phyloP scores from a whole-genome alignment of 225 moss, liverwort and hornwort species.

The Rhytidiadelphus loreus region DNA sequence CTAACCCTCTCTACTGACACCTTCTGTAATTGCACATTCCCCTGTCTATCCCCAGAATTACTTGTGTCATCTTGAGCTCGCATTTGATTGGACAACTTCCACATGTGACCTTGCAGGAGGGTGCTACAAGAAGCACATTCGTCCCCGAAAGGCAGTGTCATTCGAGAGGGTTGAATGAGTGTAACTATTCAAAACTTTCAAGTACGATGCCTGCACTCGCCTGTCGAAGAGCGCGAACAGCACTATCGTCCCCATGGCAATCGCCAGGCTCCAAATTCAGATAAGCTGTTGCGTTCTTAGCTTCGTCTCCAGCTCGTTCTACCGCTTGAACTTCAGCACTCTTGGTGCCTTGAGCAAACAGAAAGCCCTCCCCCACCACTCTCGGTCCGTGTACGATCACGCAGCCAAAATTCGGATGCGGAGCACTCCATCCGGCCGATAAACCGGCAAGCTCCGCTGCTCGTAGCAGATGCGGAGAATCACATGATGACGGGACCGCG shows the following conservation, averaged over 20 bases:
- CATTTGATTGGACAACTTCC: neutral
- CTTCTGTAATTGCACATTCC: neutral
- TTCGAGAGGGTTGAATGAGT: neutral
- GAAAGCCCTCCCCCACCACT: constrained; percentile 79
- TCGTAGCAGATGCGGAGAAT: constrained; percentile 51
- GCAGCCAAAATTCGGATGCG: constrained; percentile 90
- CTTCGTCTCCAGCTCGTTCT: constrained; percentile 58
- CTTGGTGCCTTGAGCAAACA: constrained; percentile 82
- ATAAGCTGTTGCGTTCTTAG: constrained; percentile 63
- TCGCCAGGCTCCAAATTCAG: constrained; percentile 94
- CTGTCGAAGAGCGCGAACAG: constrained; percentile 55
- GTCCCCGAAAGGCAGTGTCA: neutral
- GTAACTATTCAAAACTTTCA: neutral
- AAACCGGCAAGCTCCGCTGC: constrained; percentile 74
- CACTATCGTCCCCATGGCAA: constrained; percentile 85
- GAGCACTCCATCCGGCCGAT: constrained; percentile 78
- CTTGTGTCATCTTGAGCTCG: neutral
- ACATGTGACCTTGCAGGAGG: neutral
- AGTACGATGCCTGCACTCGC: neutral
- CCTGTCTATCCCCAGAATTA: neutral
- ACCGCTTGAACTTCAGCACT: constrained; percentile 89
- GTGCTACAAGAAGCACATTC: neutral
- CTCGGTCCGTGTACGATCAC: constrained; percentile 70
- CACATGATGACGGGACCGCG: neutral
- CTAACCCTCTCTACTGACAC: neutral